phyloP scores from a whole-genome alignment of 345 rosid species.

The Acer campestre region DNA sequence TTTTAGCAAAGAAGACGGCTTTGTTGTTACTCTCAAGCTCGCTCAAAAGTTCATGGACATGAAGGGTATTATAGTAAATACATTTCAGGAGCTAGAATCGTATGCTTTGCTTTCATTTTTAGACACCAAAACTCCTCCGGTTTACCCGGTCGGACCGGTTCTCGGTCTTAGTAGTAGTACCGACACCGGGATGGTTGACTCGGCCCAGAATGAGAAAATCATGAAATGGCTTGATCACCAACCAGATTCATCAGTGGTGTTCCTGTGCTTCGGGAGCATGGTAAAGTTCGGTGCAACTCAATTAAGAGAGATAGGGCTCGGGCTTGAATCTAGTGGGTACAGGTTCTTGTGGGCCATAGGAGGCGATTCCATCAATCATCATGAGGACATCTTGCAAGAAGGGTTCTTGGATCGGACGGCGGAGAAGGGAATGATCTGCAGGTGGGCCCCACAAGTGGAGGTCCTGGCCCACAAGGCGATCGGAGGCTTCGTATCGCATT shows the following conservation, averaged over 20 bases:
- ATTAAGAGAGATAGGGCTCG: slow-evolving; percentile 15
- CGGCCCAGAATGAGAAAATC: not conserved
- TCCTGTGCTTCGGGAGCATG: slow-evolving; percentile 22
- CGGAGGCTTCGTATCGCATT: slow-evolving; percentile 14
- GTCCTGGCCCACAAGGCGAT: slow-evolving; percentile 12
- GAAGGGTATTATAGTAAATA: slow-evolving; percentile 6
- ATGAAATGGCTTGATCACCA: slow-evolving; percentile 21
- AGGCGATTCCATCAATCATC: not conserved
- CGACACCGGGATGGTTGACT: not conserved
- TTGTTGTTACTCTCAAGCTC: too few relatives aligned
- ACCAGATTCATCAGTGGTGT: slow-evolving; percentile 12
- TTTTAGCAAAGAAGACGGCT: not conserved
- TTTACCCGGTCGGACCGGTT: slow-evolving; percentile 4
- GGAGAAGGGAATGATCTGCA: slow-evolving; percentile 1
- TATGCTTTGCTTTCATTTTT: not conserved
- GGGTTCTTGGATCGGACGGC: slow-evolving; percentile 6
- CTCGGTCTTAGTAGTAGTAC: not conserved
- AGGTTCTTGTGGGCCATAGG: slow-evolving; percentile 20
- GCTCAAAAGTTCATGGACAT: not conserved
- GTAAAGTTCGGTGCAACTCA: not conserved
- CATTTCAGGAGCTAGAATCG: slow-evolving; percentile 6
- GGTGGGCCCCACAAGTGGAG: slow-evolving; percentile 22
- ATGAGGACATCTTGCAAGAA: slow-evolving; percentile 4
- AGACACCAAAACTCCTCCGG: not conserved
- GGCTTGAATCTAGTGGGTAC: slow-evolving; percentile 18